phyloP scores from a whole-genome alignment of 768 basidiomycete genomes.

The Sporobolomyces phaffii region DNA sequence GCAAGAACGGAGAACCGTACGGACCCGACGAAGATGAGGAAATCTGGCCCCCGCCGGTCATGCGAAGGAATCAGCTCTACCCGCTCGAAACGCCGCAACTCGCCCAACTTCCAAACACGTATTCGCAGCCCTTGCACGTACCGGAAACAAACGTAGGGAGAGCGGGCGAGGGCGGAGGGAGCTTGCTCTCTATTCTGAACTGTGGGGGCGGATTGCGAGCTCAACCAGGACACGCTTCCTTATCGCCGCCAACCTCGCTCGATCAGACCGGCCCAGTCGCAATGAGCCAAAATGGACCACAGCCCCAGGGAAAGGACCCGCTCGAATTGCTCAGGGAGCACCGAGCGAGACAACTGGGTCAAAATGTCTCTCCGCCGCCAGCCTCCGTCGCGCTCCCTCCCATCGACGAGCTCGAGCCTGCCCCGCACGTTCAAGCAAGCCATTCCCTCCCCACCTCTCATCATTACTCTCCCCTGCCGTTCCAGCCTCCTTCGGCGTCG shows the following conservation, averaged over 20 bases:
- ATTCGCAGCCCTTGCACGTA: background rate
- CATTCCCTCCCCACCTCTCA: too few species aligned
- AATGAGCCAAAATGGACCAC: background rate
- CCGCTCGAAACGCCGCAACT: background rate
- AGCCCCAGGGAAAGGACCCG: constrained; percentile 3
- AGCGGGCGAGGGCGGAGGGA: background rate
- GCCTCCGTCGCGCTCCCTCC: background rate
- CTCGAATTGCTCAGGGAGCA: constrained; percentile 11
- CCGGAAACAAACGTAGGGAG: too few species aligned
- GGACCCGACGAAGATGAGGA: constrained; percentile 9
- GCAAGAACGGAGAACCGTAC: constrained; percentile 2
- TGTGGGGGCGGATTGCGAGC: background rate
- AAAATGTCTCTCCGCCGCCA: background rate
- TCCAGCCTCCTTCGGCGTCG: too few species aligned
- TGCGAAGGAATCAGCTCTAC: constrained; percentile 3
- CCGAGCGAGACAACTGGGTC: constrained; percentile 3
- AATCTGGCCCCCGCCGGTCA: background rate
- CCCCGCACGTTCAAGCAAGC: background rate
- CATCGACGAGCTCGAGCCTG: background rate
- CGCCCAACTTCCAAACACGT: background rate
- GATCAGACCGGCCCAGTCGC: background rate
- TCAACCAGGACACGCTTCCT: background rate
- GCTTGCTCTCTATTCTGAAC: constrained; percentile 16
- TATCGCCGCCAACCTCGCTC: background rate
- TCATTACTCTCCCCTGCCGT: too few species aligned